phyloP scores from a whole-genome alignment of 495 filamentous ascomycete species.

The Aspergillus bridgeri region DNA sequence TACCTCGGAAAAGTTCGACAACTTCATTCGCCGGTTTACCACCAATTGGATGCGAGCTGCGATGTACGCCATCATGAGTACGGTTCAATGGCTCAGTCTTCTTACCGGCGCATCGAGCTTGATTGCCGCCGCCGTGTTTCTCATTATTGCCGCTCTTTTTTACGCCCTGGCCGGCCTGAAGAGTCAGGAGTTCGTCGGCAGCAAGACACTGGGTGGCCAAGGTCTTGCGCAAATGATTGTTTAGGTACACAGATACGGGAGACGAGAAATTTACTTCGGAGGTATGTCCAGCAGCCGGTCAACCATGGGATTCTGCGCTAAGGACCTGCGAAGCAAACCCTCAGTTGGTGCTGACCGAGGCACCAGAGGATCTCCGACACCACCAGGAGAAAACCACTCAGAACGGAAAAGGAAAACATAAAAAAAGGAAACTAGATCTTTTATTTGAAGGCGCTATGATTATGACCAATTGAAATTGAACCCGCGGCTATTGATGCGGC shows the following conservation, averaged over 20 bases:
- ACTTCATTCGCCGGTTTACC: conserved; percentile 84
- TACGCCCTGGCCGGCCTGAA: conserved; percentile 83
- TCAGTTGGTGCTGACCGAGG: neutral
- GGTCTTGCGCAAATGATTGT: conserved; percentile 99
- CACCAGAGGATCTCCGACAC: neutral
- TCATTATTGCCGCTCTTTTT: conserved; percentile 73
- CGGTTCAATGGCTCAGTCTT: conserved; percentile 80
- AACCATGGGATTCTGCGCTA: neutral
- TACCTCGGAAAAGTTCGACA: conserved; percentile 84
- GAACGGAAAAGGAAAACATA: neutral
- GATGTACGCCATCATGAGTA: conserved; percentile 77
- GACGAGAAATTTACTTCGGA: neutral
- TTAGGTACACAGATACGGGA: conserved; percentile 28
- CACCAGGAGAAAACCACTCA: neutral
- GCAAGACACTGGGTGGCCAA: conserved; percentile 93
- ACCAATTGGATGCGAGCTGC: conserved; percentile 97
- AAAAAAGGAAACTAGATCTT: conserved; percentile 4
- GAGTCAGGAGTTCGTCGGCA: conserved; percentile 91
- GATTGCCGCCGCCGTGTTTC: conserved; percentile 80
- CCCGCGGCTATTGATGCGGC: conserved; percentile 15
- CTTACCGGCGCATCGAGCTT: conserved; percentile 57
- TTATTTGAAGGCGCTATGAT: conserved; percentile 18
- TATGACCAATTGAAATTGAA: conserved; percentile 18
- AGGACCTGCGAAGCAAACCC: neutral
- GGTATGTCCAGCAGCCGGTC: neutral